A percentile compares a stretch with the other conserved stretches of the same genome.
phyloP scores from a whole-genome alignment of 169 alveolate genomes.

The Besnoitia besnoiti region DNA sequence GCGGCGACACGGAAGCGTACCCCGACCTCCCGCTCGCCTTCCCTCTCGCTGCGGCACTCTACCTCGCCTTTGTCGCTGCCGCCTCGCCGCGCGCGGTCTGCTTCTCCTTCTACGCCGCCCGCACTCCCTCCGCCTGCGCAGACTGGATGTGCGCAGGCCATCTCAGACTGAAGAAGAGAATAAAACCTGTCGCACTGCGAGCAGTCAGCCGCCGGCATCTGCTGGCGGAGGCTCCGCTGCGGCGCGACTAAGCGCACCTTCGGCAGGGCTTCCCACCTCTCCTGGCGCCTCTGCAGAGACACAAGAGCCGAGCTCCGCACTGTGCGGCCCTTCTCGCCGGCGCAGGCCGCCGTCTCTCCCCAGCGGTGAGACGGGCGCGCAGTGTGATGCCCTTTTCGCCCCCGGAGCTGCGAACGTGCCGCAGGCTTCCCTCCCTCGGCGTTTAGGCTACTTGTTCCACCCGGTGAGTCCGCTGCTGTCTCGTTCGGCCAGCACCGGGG shows the following conservation, averaged over 20 bases:
- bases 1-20: too few relatives aligned
- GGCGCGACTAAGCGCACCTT: background rate
- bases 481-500: too few relatives aligned
- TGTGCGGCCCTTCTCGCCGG: background rate
- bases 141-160: background rate
- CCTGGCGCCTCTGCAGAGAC: background rate
- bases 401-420: background rate
- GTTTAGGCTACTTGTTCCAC: background rate
- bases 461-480: background rate
- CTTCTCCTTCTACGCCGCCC: background rate
- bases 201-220: background rate
- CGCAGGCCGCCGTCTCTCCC: background rate
- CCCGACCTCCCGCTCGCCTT: too few relatives aligned
- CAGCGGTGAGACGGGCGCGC: background rate
- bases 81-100: too few relatives aligned
- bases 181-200: background rate
- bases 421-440: background rate
- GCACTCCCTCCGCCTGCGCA: too few relatives aligned
- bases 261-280: background rate
- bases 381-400: background rate
- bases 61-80: too few relatives aligned
- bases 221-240: background rate
- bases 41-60: too few relatives aligned
- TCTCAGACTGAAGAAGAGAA: background rate
- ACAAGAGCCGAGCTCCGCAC: background rate